Percentiles rank a stretch among this genome's conserved stretches.
phyloP scores from a whole-genome alignment of 306 rosid genomes.

The Prunus persica region DNA sequence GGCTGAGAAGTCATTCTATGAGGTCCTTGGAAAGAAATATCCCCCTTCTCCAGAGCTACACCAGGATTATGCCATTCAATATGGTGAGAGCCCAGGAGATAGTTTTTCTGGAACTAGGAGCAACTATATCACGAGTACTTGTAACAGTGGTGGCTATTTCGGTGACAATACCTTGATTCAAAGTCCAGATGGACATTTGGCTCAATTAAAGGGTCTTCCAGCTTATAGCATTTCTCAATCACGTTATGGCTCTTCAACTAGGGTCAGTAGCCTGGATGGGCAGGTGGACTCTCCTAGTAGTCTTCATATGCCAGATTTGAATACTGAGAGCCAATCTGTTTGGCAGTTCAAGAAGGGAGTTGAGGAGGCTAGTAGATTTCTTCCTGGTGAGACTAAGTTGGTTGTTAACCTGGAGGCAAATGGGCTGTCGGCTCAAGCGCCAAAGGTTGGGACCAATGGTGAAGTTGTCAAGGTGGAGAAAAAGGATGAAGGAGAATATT shows the following conservation, averaged over 20 bases:
- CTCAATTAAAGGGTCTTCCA: constrained; percentile 31
- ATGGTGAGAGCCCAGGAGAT: constrained; percentile 34
- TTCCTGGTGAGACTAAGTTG: constrained; percentile 54
- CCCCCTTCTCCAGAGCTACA: constrained; percentile 58
- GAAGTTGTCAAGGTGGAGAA: constrained; percentile 44
- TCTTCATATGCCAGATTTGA: constrained; percentile 42
- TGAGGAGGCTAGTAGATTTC: constrained; percentile 85
- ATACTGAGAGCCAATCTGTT: constrained; percentile 61
- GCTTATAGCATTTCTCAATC: constrained; percentile 43
- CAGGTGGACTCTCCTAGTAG: constrained; percentile 63
- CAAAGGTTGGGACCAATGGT: constrained; percentile 26
- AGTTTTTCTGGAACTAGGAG: constrained; percentile 27
- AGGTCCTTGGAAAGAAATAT: constrained; percentile 77
- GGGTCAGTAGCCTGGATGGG: constrained; percentile 52
- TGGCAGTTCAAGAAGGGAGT: constrained; percentile 82
- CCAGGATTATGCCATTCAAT: constrained; percentile 24
- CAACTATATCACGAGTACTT: constrained; percentile 32
- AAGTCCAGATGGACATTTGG: constrained; percentile 33
- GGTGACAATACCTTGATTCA: constrained; percentile 23
- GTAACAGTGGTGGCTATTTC: constrained; percentile 30
- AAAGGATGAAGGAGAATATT: constrained; percentile 33
- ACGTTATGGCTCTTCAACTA: constrained; percentile 56
- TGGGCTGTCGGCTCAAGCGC: constrained; percentile 20
- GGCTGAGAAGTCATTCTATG: constrained; percentile 87
- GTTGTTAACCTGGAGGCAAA: constrained; percentile 38